These are phyloP conservation scores for Chionographis japonica DNA, from an alignment of 106 monocot genomes.

Conservation along the genomic window DNA sequence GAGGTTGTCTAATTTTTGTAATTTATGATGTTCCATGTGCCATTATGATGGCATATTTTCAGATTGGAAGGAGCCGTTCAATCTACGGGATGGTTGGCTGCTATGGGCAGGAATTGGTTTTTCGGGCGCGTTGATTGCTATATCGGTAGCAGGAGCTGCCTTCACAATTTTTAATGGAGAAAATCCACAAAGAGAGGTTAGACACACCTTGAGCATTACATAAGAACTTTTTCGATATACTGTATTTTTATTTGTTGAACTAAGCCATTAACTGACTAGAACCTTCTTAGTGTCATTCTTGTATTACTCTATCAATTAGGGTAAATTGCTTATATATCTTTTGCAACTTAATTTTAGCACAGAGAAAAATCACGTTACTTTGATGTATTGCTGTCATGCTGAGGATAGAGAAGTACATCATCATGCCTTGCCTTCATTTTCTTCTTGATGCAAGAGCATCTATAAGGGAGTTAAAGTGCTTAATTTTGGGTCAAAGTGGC, in stretches of 20 bases:
- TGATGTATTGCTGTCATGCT: no score
- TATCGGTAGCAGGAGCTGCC: conserved; percentile 56
- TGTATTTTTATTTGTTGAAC: neutral
- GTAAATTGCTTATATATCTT: no score
- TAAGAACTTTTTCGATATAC: neutral
- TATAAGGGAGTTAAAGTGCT: no score
- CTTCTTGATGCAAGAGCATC: no score
- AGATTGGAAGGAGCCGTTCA: conserved; percentile 75
- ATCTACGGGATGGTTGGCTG: conserved; percentile 78
- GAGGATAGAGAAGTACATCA: no score
- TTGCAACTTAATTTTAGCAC: no score
- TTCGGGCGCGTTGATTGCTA: conserved; percentile 43
- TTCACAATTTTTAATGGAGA: conserved; percentile 54
- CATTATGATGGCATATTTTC: conserved; percentile 14
- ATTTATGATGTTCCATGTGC: neutral
- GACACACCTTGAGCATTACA: conserved; percentile 1
- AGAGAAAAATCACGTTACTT: no score
- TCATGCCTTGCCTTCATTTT: no score
- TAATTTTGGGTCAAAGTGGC: no score
- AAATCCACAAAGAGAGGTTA: conserved; percentile 69
- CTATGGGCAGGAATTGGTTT: conserved; percentile 79
- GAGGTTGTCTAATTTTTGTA: neutral
- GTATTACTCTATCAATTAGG: no score
- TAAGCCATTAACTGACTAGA: neutral
- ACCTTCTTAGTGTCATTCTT: no score